Conservation (phyloP, 2,329 filamentous ascomycete genomes). For the Ustulina deusta region DNA sequence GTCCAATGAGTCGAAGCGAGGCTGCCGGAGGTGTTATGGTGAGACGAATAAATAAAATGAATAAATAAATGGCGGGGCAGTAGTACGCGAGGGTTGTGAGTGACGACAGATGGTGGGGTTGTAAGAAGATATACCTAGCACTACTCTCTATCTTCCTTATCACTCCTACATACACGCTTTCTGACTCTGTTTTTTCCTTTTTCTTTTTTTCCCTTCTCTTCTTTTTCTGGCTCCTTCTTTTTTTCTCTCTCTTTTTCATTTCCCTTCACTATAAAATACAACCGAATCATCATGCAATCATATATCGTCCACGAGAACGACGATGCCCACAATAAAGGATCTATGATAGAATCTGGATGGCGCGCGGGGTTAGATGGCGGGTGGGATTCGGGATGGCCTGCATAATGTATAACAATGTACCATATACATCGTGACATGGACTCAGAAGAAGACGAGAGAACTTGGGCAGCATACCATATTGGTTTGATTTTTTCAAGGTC, state of each 20-base stretch:
- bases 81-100: conserved; percentile 17
- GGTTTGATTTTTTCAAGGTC: neutral
- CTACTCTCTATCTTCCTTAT: neutral
- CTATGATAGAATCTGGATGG: neutral
- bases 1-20: conserved; percentile 16
- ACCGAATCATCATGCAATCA: no score
- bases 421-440: neutral
- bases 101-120: conserved; percentile 29
- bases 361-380: neutral
- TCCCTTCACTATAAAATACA: no score
- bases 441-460: neutral
- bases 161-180: neutral
- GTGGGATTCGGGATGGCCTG: conserved; percentile 7
- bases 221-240: no score
- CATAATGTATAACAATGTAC: neutral
- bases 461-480: neutral
- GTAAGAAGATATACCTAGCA: neutral
- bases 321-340: neutral
- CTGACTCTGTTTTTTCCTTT: neutral
- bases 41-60: conserved; percentile 17
- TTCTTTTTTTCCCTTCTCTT: neutral
- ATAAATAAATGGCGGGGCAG: conserved; percentile 25
- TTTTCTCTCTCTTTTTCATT: no score
- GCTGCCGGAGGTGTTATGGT: conserved; percentile 16
- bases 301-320: neutral